A percentile compares a stretch with the other conserved stretches of the same genome.
phyloP scores from a whole-genome alignment of 2,329 filamentous ascomycete genomes.

The Coniochaeta ligniaria region DNA sequence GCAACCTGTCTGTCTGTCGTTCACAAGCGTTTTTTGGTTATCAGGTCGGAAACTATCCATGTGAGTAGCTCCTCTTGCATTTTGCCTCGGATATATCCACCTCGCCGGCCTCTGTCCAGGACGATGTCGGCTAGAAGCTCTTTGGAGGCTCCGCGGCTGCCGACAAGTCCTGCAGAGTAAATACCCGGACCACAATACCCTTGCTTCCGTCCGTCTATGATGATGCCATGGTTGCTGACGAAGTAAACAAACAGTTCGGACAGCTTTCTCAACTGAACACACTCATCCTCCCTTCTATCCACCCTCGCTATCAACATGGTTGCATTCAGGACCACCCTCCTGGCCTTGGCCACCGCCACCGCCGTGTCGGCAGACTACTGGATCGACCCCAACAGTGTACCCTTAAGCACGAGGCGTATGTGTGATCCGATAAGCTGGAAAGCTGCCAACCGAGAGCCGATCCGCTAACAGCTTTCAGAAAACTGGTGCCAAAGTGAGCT shows the following conservation, averaged over 20 bases:
- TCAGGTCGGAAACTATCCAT: not conserved
- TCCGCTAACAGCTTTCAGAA: conserved; percentile 26
- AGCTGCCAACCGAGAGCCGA: not conserved
- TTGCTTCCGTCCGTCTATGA: not conserved
- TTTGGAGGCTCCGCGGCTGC: not conserved
- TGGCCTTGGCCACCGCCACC: conserved; percentile 48
- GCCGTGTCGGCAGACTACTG: conserved; percentile 48
- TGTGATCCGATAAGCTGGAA: conserved; percentile 4
- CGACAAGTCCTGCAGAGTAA: not conserved
- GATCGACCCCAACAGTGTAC: conserved; percentile 57
- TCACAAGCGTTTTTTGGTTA: not conserved
- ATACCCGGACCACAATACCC: not conserved
- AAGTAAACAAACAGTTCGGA: not conserved
- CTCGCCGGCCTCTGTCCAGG: not conserved
- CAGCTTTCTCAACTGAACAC: no score
- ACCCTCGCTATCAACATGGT: conserved; percentile 36
- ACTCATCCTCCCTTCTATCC: not conserved
- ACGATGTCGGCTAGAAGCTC: not conserved
- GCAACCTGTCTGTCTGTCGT: not conserved
- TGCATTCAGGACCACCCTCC: conserved; percentile 42
- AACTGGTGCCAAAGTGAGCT: conserved; percentile 60
- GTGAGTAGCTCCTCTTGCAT: not conserved
- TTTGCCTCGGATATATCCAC: not conserved
- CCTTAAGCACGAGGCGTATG: conserved; percentile 44
- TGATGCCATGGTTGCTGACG: not conserved